Evolutionary conservation across 352 stramenopile species (phyloP), one percentile per base, ranked within the genome.

Genomic region (Discostella stelligera): DNA sequence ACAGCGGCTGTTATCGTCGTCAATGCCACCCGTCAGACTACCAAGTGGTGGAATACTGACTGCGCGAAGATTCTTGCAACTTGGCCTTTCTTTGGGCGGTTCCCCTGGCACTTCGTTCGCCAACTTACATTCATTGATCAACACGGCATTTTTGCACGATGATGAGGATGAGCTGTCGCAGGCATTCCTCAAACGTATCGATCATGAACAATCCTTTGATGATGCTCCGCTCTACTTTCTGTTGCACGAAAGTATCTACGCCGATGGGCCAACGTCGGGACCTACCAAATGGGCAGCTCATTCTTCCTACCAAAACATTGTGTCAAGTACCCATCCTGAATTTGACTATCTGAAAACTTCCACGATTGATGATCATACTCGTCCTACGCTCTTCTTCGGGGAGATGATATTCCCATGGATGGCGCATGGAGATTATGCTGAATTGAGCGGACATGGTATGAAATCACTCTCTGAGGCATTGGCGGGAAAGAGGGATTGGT

Each of bases 391-490:
- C 0, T 93, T 94, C 50, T 92, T 89, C 74, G 89, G 89, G 14
- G 91, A 95, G 81, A 93, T 94, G 84, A 87, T 95, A 0, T 95
- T 94, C 77, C 84, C 88, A 1, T 94, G 84, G 79, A 94, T 95
- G 89, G 71, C 82, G 10, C 77, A 94, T 63, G 85, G 78, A 27
- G 90, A 94, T 71, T 95, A 86, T 74, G 80, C 53, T 9, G 89
- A 90, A 68, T 71, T 93, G n/a, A 73, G 50, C 55, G 82, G 80
- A 9, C 18, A 87, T 48, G 86, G 84, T 9, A 85, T 90, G 70
- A 66, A 50, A 53, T 50, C 52, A 8, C 55, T 94, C 0, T 85
- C 85, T 0, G 48, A 89, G 49, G 49, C 70, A 1, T 75, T 95
- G 48, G 89, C 90, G 9, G 64, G 50, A 23, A 93, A 91, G 54